Evolutionary conservation across 2,329 filamentous ascomycete species (phyloP).

Genomic region (Cladobotryum mycophilum): DNA sequence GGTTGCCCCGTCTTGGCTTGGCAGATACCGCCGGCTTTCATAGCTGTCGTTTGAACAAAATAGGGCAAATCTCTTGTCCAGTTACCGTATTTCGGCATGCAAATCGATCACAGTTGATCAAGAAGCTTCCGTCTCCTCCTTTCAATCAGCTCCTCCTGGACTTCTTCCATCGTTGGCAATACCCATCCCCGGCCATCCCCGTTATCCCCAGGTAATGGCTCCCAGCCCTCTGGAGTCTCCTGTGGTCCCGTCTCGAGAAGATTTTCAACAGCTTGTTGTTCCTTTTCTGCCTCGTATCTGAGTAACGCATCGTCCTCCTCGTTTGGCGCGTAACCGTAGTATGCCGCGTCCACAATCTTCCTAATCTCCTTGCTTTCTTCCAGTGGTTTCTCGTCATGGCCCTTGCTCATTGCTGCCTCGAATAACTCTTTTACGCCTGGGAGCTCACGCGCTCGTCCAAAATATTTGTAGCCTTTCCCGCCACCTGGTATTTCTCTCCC

Average conservation of each 20-base stretch:
- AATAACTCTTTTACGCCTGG: constrained; percentile 97
- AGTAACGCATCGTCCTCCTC: constrained; percentile 82
- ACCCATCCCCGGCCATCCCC: constrained; percentile 80
- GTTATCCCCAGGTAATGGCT: constrained; percentile 76
- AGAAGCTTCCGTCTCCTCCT: constrained; percentile 75
- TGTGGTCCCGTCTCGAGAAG: constrained; percentile 53
- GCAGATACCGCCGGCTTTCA: no score
- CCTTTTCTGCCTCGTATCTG: constrained; percentile 75
- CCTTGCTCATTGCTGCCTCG: constrained; percentile 62
- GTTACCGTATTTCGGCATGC: no score
- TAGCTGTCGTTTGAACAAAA: no score
- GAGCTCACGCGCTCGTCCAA: constrained; percentile 80
- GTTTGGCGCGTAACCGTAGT: constrained; percentile 90
- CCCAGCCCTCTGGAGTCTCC: constrained; percentile 64
- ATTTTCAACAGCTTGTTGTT: constrained; percentile 70
- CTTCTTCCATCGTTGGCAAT: constrained; percentile 80
- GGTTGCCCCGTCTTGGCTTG: no score
- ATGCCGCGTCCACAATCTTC: constrained; percentile 80
- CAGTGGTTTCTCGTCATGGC: constrained; percentile 55
- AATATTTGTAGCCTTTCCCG: constrained; percentile 90
- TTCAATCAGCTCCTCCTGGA: constrained; percentile 90
- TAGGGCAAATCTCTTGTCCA: no score
- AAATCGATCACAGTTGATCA: constrained; percentile 58
- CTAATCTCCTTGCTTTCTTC: constrained; percentile 64
- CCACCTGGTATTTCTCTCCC: constrained; percentile 66